Conservation (phyloP, 148 eudicot genomes). For the Chenopodium suecicum region DNA sequence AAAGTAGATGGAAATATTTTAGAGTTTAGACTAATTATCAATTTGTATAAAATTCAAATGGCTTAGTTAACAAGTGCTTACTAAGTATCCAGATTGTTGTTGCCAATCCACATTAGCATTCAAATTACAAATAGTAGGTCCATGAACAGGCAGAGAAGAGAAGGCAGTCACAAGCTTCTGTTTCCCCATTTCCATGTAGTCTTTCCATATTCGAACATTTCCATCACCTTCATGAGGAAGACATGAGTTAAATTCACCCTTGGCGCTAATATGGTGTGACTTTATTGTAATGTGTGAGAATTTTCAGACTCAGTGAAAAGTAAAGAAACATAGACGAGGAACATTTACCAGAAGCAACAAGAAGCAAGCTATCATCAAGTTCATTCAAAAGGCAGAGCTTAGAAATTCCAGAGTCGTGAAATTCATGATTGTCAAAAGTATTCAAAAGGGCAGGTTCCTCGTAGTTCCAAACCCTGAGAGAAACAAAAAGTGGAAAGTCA, state of each 20-base stretch:
- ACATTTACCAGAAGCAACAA: conserved; percentile 77
- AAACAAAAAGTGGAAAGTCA: conserved; percentile 12
- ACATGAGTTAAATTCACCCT: background rate
- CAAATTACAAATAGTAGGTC: conserved; percentile 54
- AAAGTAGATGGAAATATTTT: background rate
- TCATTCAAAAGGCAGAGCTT: conserved; percentile 93
- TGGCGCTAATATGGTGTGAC: background rate
- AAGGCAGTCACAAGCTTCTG: conserved; percentile 98
- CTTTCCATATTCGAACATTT: conserved; percentile 90
- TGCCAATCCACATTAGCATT: conserved; percentile 97
- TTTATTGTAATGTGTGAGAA: background rate
- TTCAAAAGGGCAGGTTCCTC: conserved; percentile 83
- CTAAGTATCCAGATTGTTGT: conserved; percentile 95
- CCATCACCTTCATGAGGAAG: conserved; percentile 69
- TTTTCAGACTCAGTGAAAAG: background rate
- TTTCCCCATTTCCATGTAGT: conserved; percentile 55
- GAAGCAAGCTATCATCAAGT: conserved; percentile 91
- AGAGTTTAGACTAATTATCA: background rate
- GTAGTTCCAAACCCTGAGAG: conserved; percentile 84
- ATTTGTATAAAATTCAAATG: conserved; percentile 5
- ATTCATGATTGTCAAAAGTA: conserved; percentile 83
- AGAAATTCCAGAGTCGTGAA: conserved; percentile 79
- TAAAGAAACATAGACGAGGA: background rate
- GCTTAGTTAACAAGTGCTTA: conserved; percentile 28
- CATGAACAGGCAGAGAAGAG: conserved; percentile 74